These are phyloP conservation scores for Kuraishia piskuri DNA, from an alignment of 805 yeast species.

Conservation along the genomic window DNA sequence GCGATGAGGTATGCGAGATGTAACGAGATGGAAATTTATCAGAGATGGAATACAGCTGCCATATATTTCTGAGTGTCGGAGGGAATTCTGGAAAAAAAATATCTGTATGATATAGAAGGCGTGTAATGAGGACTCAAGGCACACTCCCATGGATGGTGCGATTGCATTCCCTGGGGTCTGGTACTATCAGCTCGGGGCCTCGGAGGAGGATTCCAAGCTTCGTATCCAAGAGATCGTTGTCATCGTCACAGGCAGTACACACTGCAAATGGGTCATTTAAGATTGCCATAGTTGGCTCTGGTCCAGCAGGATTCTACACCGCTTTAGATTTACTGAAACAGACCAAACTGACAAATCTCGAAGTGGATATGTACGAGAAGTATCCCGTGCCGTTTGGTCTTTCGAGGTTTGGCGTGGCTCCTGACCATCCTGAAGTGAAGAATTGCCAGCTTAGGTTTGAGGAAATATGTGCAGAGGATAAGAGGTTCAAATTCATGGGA, in stretches of 20 bases:
- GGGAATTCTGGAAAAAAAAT: too few relatives aligned
- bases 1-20: neutral
- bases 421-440: constrained; percentile 97
- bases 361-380: constrained; percentile 73
- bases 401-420: constrained; percentile 94
- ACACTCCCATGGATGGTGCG: too few relatives aligned
- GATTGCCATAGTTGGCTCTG: constrained; percentile 83
- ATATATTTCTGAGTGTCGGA: too few relatives aligned
- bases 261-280: neutral
- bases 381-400: constrained; percentile 89
- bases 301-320: constrained; percentile 95
- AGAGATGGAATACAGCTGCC: too few relatives aligned
- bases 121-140: too few relatives aligned
- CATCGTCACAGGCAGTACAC: neutral
- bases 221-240: neutral
- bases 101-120: too few relatives aligned
- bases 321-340: constrained; percentile 61
- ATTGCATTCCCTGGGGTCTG: too few relatives aligned
- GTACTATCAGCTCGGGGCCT: too few relatives aligned
- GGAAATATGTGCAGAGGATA: constrained; percentile 28
- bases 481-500: constrained; percentile 54
- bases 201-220: neutral
- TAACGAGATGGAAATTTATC: too few relatives aligned
- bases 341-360: constrained; percentile 10
- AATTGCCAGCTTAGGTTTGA: constrained; percentile 71